Conservation (phyloP, 129 eudicot species). For the Apium graveolens region DNA sequence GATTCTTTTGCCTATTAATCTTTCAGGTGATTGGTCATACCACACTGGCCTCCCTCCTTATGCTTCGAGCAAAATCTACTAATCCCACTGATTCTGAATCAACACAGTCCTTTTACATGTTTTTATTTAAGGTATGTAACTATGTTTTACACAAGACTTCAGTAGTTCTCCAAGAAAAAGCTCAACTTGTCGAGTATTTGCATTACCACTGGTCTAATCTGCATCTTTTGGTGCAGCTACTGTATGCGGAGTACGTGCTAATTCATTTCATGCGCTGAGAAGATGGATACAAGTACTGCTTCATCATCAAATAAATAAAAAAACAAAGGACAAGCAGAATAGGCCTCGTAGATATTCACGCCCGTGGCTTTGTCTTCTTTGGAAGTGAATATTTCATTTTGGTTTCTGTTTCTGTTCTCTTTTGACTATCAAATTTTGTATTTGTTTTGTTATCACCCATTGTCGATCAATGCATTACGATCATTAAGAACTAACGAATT, state of each 20-base stretch:
- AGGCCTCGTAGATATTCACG: too few relatives aligned
- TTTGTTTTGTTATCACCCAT: too few relatives aligned
- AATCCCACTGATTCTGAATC: slow-evolving; percentile 12
- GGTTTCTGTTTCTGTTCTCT: too few relatives aligned
- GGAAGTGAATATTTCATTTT: too few relatives aligned
- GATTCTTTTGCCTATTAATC: not conserved
- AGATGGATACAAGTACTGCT: not conserved
- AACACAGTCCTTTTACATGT: slow-evolving; percentile 23
- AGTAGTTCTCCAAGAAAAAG: too few relatives aligned
- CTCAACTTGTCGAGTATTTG: not conserved
- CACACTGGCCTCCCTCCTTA: slow-evolving; percentile 16
- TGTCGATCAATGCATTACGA: too few relatives aligned
- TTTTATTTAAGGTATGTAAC: slow-evolving; percentile 30
- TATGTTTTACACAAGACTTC: not conserved
- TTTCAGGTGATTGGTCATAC: slow-evolving; percentile 25
- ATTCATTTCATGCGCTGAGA: slow-evolving; percentile 26
- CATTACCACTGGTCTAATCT: too few relatives aligned
- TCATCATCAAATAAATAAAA: not conserved
- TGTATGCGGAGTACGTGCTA: slow-evolving; percentile 29
- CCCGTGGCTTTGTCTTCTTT: too few relatives aligned
- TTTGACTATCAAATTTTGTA: too few relatives aligned
- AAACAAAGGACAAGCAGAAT: too few relatives aligned
- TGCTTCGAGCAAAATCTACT: slow-evolving; percentile 17
- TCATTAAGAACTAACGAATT: too few relatives aligned
- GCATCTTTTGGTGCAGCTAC: slow-evolving; percentile 13